These are phyloP conservation scores for Fusarium metavorans DNA, from an alignment of 2,329 filamentous ascomycete genomes.

Conservation along the genomic window DNA sequence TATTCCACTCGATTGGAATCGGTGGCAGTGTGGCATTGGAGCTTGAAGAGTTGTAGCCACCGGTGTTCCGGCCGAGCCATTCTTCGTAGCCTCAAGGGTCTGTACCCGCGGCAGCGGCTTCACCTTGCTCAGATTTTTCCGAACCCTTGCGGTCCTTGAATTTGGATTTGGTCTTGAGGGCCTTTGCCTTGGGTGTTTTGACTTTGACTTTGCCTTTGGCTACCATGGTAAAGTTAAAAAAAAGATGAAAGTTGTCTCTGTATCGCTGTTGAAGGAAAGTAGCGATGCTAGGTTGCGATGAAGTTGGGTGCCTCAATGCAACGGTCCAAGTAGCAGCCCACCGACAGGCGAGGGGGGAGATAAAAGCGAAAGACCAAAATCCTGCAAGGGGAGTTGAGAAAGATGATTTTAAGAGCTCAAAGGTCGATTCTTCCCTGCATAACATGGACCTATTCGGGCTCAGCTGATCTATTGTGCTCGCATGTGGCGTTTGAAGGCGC, in stretches of 20 bases:
- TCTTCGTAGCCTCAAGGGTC: not conserved
- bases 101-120: not conserved
- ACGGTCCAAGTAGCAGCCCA: not conserved
- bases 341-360: not conserved
- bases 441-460: not conserved
- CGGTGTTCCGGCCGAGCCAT: not conserved
- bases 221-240: not conserved
- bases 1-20: not conserved
- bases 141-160: not conserved
- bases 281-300: too few relatives aligned
- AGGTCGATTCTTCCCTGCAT: not conserved
- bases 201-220: not conserved
- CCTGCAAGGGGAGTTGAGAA: not conserved
- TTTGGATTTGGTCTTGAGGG: not conserved
- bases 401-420: not conserved
- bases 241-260: not conserved
- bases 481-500: not conserved
- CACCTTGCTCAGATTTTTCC: not conserved
- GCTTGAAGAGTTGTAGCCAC: not conserved
- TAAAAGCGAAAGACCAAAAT: not conserved
- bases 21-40: not conserved
- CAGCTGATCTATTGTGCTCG: not conserved
- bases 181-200: not conserved
- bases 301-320: not conserved
- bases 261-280: not conserved